Percentiles rank a stretch among this genome's conserved stretches.
Evolutionary conservation across 305 asterid genomes (phyloP).

Genomic region (Andrographis paniculata): DNA sequence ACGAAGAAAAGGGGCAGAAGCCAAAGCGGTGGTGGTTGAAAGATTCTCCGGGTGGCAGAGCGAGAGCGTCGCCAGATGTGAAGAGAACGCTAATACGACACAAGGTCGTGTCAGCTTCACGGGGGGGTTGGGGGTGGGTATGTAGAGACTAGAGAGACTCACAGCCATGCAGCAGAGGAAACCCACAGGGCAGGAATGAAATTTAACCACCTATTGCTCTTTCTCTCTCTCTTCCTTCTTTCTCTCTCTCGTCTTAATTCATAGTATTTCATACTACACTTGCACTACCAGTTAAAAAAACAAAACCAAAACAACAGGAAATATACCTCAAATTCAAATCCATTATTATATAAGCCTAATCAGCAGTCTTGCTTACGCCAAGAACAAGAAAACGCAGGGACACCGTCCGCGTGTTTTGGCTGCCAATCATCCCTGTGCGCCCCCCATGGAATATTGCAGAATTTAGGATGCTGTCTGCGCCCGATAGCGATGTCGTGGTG

Average conservation of each 20-base stretch:
- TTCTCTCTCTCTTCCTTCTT: no score
- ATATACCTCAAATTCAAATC: not conserved
- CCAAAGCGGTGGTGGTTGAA: conserved; percentile 15
- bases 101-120: conserved; percentile 53
- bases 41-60: conserved; percentile 42
- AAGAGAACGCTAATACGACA: conserved; percentile 31
- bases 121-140: no score
- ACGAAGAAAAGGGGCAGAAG: conserved; percentile 3
- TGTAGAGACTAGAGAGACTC: conserved; percentile 37
- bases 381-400: not conserved
- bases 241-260: no score
- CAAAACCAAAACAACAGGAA: not conserved
- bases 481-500: not conserved
- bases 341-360: no score
- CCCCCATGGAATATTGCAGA: not conserved
- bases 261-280: no score
- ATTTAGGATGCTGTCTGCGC: not conserved
- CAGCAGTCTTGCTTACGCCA: no score
- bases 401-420: not conserved
- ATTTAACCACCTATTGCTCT: no score
- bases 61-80: conserved; percentile 28
- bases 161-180: conserved; percentile 75
- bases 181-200: no score
- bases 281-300: no score
- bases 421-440: not conserved